Base-by-base conservation (phyloP, 345 rosid genomes). In the Pistacia vera region DNA sequence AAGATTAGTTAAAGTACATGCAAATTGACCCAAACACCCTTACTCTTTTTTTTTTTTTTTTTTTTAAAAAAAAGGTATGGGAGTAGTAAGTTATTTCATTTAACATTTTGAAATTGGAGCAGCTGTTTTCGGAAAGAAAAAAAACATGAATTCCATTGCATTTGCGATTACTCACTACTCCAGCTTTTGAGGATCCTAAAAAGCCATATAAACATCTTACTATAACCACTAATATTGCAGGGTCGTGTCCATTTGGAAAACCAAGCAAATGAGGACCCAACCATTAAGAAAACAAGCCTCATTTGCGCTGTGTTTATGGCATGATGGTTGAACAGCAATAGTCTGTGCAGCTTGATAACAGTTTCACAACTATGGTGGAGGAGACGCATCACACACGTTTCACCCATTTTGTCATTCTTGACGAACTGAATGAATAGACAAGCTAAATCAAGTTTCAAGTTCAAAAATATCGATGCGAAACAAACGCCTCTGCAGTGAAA, bases 401-500 rank as follows among this genome's bases (percentile, higher is more conserved):
- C 38, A 61, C 38, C 64, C 64, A 61, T 61, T 61, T 61, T 61
- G 28, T 36, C 64, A 61, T 61, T 61, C 64, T 4, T 30, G 17
- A 13, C 28, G 18, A 30, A 16, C 41, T 30, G 14, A 30, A 62
- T 12, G 41, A 62, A 62, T 62, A 4, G 6, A 62, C 41, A 30
- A 28, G 65, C 38, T 62, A 30, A 30, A 62, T 41, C 44, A 5
- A 41, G 9, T 41, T 41, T 30, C 65, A 62, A 10, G 41, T 62
- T 28, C 8, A 8, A 25, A 4, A 25, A 25, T 25, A 25, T 25
- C 25, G 25, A 25, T 25, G 25, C 25, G 8, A 54, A 14, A 16
- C 18, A 54, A 13, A 13, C 18, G 57, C 57, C 57, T 54, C 18
- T 3, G 0, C 2, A 54, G 57, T 14, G 16, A 54, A 14, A 54